Conservation (phyloP, 2,329 filamentous ascomycete species). For the Ceratocystis huliohia region DNA sequence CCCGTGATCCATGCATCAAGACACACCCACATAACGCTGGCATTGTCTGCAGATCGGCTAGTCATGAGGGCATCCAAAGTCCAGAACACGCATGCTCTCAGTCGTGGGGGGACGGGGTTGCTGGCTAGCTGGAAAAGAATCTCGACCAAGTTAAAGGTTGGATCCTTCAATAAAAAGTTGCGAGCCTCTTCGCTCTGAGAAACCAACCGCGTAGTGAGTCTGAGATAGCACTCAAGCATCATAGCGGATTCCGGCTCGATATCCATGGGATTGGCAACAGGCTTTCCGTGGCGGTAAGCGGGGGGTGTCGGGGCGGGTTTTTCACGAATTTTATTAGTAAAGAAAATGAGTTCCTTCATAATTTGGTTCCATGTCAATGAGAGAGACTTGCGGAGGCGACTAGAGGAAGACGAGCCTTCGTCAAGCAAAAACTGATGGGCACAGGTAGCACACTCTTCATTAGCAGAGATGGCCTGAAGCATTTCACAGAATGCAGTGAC, state of each 20-base stretch:
- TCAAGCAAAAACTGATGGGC: constrained; percentile 85
- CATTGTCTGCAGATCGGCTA: constrained; percentile 55
- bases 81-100: constrained; percentile 74
- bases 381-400: constrained; percentile 68
- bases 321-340: constrained; percentile 65
- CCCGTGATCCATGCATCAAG: constrained; percentile 71
- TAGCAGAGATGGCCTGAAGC: constrained; percentile 74
- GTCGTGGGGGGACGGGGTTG: constrained; percentile 59
- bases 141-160: constrained; percentile 55
- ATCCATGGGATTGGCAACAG: constrained; percentile 56
- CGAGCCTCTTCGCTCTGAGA: constrained; percentile 60
- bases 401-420: constrained; percentile 55
- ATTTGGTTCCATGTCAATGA: constrained; percentile 90
- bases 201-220: constrained; percentile 72
- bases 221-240: constrained; percentile 90
- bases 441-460: constrained; percentile 66
- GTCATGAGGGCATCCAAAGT: constrained; percentile 63
- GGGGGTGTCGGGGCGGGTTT: constrained; percentile 40
- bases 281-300: constrained; percentile 46
- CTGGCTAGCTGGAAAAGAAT: constrained; percentile 69
- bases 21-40: constrained; percentile 63
- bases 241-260: constrained; percentile 83
- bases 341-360: constrained; percentile 77
- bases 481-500: constrained; percentile 96
- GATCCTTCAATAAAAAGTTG: constrained; percentile 55